Conservation (phyloP, 2,329 filamentous ascomycete genomes). For the Aspergillus fischeri region DNA sequence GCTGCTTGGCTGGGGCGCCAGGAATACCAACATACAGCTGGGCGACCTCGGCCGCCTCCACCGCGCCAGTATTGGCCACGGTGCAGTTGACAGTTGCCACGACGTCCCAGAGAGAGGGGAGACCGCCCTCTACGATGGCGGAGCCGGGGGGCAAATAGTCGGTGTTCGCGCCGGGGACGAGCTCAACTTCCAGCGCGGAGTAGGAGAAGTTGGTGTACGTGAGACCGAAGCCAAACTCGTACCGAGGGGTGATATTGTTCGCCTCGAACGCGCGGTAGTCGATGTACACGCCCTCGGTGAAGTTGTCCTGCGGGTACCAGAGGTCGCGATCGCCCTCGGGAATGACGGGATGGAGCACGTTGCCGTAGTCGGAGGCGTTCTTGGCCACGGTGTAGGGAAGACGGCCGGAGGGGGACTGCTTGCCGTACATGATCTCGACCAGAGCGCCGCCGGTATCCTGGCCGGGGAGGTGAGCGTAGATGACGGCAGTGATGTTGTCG, state of each 20-base stretch:
- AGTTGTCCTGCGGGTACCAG: conserved; percentile 31
- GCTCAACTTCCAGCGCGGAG: conserved; percentile 37
- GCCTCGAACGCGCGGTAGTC: conserved; percentile 56
- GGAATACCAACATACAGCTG: conserved; percentile 55
- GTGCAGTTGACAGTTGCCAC: conserved; percentile 39
- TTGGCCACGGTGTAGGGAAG: conserved; percentile 59
- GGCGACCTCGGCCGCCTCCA: conserved; percentile 48
- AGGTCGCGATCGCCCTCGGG: conserved; percentile 6
- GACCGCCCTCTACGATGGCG: background rate
- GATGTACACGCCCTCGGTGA: conserved; percentile 49
- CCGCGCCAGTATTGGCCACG: conserved; percentile 49
- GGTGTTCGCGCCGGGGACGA: conserved; percentile 19
- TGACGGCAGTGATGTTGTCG: conserved; percentile 58
- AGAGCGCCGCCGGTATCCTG: conserved; percentile 57
- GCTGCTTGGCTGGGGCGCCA: conserved; percentile 30
- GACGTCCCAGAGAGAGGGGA: background rate
- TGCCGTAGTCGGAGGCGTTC: conserved; percentile 53
- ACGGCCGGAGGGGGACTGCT: conserved; percentile 48
- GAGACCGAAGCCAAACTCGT: conserved; percentile 55
- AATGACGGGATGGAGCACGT: background rate
- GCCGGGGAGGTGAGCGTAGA: conserved; percentile 61
- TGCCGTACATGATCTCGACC: conserved; percentile 54
- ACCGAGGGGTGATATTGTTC: conserved; percentile 47
- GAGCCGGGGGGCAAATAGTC: conserved; percentile 42
- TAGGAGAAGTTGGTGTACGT: conserved; percentile 54